Conservation (phyloP, 371 early-diverging fungal species). For the Lichtheimia hyalospora region DNA sequence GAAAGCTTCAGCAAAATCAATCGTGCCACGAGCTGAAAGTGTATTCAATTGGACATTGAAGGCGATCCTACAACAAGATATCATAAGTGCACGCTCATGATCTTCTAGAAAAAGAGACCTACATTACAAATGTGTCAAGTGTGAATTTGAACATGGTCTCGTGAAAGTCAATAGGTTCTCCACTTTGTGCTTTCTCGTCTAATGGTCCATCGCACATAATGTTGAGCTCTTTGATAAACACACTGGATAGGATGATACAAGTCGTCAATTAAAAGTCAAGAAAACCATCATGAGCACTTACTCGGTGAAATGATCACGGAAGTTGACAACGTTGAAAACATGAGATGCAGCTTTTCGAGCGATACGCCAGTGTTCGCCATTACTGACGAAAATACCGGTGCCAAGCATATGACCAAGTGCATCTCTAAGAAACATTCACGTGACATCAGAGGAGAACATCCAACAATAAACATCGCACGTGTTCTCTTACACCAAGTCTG, state of each 20-base stretch:
- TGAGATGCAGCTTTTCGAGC: constrained; percentile 49
- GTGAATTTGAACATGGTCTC: constrained; percentile 49
- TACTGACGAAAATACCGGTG: constrained; percentile 40
- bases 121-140: constrained; percentile 54
- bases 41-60: constrained; percentile 34
- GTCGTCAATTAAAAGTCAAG: no score
- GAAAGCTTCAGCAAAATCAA: constrained; percentile 56
- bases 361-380: constrained; percentile 44
- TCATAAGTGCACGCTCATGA: no score
- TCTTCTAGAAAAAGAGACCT: neutral
- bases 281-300: neutral
- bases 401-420: constrained; percentile 29
- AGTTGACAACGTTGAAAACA: constrained; percentile 56
- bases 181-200: constrained; percentile 28
- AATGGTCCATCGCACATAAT: constrained; percentile 25
- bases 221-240: constrained; percentile 44
- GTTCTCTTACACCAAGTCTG: neutral
- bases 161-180: constrained; percentile 35
- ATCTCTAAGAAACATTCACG: neutral
- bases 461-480: no score
- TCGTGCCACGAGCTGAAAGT: constrained; percentile 32
- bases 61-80: neutral
- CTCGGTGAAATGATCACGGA: constrained; percentile 51
- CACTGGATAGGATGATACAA: constrained; percentile 17
- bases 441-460: no score